Conservation (phyloP, 352 stramenopile genomes). For the Blastocystis hominis region DNA sequence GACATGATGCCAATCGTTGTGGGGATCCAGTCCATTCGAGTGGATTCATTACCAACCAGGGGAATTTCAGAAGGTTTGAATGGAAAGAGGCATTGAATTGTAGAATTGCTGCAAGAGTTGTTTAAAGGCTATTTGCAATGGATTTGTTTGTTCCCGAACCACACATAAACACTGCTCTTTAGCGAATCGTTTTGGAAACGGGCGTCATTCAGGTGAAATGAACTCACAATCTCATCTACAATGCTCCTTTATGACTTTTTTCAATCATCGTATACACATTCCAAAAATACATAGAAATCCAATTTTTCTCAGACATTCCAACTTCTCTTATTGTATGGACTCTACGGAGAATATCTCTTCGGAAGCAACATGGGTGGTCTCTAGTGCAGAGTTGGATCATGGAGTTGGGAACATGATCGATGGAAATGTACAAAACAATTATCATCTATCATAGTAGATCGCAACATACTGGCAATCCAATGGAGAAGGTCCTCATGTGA, state of each 20-base stretch:
- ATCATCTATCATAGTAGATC: not conserved
- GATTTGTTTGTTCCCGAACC: not conserved
- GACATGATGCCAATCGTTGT: not conserved
- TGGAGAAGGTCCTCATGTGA: not conserved
- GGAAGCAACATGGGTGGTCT: conserved; percentile 7
- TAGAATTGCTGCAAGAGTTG: not conserved
- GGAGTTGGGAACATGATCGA: conserved; percentile 47
- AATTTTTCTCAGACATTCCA: not conserved
- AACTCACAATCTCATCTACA: too few species aligned
- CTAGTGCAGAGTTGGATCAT: conserved; percentile 37
- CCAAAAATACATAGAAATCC: not conserved
- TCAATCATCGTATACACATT: not conserved
- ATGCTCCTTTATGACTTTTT: not conserved
- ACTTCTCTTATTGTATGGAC: not conserved
- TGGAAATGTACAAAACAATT: not conserved
- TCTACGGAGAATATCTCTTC: not conserved
- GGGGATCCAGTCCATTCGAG: not conserved
- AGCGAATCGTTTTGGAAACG: too few species aligned
- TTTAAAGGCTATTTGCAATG: not conserved
- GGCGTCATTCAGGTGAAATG: too few species aligned
- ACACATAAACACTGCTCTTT: too few species aligned
- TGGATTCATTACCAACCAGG: not conserved
- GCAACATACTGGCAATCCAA: conserved; percentile 54
- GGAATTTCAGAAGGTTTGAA: not conserved
- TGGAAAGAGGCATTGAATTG: not conserved